Evolutionary conservation across 2,329 filamentous ascomycete genomes (phyloP), one percentile per base, ranked within the genome.

Genomic region (Alternaria arborescens): DNA sequence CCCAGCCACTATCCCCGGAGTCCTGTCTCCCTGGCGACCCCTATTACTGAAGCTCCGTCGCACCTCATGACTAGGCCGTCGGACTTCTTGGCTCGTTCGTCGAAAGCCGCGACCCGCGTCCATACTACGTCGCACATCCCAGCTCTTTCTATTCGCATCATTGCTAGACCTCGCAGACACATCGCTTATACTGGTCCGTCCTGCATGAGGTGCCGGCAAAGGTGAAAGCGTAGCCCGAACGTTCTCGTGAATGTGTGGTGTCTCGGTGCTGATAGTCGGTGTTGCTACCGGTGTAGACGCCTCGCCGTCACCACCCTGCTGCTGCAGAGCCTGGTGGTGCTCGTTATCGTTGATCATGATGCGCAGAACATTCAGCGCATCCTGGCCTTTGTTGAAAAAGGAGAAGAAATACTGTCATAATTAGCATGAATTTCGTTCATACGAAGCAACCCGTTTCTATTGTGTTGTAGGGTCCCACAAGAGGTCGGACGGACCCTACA

Each of bases 381-480:
- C 92, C 71, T 91, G 89, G 7, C 93, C 93, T 64, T 89, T 89
- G 68, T 88, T 91, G 77, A 97, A 97, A 79, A 98, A 98, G 0
- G 94, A 95, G 78, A 99, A 98, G 77, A 96, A 98, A 77, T 98
- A 97, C 88, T 94, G 61, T 11, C 11, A 3, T 1, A 11, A 38
- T 71, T 53, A 74, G 67, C 43, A n/a, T 7, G 3, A n/a, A 3
- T n/a, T 1, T 38, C 34, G 12, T 36, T 14, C 14, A 36, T 16
- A 36, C 14, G 6, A 14, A 32, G 30, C 30, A 26, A 26, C 24
- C 2, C 7, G 0, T 26, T 26, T 26, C 24, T 26, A 6, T 26
- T 26, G 24, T 26, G 24, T 26, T 26, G 24, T 26, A 26, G 24
- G 24, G 24, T 26, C 24, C 24, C 24, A 26, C 24, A 26, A 26